Evolutionary conservation across 2,329 filamentous ascomycete species (phyloP), one percentile per base, ranked within the genome.

Genomic region (Colletotrichum cereale): DNA sequence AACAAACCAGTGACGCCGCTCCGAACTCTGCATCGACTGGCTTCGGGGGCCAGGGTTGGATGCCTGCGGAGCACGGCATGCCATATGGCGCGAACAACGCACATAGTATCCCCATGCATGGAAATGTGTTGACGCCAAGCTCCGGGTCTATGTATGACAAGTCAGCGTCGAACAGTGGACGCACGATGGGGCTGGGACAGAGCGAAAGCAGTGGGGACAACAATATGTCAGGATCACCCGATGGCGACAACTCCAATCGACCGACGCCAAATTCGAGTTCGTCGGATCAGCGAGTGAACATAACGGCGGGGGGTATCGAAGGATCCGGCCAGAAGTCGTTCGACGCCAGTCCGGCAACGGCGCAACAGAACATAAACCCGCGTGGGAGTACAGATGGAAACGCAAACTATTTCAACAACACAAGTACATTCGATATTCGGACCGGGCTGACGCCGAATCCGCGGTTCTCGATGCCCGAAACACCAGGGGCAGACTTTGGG

Each of bases 241-340:
- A 87, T 24, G 83, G 82, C 29, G 83, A 82, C 8, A 81, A 81
- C 58, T 89, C 88, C 3, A 88, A 84, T 72, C 82, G 86, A n/a
- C 87, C 85, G 29, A 91, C 89, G 14, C 89, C 89, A 3, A 90
- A 88, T 75, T 91, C 89, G 5, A 89, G 86, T 75, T 81, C 80
- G 2, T 86, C 86, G 2, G 85, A 87, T n/a, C 78, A 81, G 31
- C 78, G 79, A 21, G 79, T 65, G 73, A 71, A 61, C 60, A 71
- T 62, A 40, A 56, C 65, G 62, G 61, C 72, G 58, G 72, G 50
- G 48, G 60, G 50, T 18, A 76, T 82, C 68, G 79, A 76, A 29
- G 79, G 79, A 34, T 84, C 86, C 0, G 81, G 81, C 8, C 76
- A 77, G 7, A 82, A 82, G 58, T 87, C 88, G 2, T 91, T 87